phyloP scores from a whole-genome alignment of 2,329 filamentous ascomycete genomes.

The Talaromyces pinophilus region DNA sequence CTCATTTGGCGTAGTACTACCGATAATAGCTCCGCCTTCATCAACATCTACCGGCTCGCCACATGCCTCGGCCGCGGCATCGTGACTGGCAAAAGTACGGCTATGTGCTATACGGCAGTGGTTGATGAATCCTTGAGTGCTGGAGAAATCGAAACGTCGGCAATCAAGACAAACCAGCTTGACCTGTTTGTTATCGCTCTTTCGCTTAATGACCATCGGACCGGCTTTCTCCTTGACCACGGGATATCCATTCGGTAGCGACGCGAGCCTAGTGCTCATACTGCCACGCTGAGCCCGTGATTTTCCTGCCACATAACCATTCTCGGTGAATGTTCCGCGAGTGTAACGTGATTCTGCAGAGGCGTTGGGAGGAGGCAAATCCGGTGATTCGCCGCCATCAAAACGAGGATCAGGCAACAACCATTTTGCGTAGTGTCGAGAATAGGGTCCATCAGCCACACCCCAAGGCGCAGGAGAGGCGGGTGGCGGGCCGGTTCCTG shows the following conservation, averaged over 20 bases:
- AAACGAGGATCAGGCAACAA: constrained; percentile 85
- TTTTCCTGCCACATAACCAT: constrained; percentile 53
- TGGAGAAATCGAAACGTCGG: constrained; percentile 86
- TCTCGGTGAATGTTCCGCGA: constrained; percentile 69
- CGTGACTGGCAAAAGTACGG: constrained; percentile 91
- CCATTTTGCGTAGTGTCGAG: constrained; percentile 94
- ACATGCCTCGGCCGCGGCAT: constrained; percentile 85
- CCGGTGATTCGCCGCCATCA: constrained; percentile 61
- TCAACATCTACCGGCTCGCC: constrained; percentile 78
- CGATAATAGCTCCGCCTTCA: constrained; percentile 54
- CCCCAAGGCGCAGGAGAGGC: constrained; percentile 85
- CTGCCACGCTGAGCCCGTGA: constrained; percentile 60
- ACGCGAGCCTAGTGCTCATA: constrained; percentile 65
- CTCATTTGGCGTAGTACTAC: constrained; percentile 31
- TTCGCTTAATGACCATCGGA: constrained; percentile 80
- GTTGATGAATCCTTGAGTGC: constrained; percentile 98
- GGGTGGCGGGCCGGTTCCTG: constrained; percentile 65
- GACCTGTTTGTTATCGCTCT: constrained; percentile 77
- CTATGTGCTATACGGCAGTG: constrained; percentile 96
- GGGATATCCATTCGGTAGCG: constrained; percentile 69
- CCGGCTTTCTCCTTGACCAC: constrained; percentile 78
- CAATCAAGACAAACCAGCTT: constrained; percentile 91
- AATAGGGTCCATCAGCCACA: constrained; percentile 87
- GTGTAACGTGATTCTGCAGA: constrained; percentile 73
- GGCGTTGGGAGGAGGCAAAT: constrained; percentile 39